These are phyloP conservation scores for Heimioporus retisporus DNA, from an alignment of 1,284 basidiomycete genomes.

Conservation along the genomic window DNA sequence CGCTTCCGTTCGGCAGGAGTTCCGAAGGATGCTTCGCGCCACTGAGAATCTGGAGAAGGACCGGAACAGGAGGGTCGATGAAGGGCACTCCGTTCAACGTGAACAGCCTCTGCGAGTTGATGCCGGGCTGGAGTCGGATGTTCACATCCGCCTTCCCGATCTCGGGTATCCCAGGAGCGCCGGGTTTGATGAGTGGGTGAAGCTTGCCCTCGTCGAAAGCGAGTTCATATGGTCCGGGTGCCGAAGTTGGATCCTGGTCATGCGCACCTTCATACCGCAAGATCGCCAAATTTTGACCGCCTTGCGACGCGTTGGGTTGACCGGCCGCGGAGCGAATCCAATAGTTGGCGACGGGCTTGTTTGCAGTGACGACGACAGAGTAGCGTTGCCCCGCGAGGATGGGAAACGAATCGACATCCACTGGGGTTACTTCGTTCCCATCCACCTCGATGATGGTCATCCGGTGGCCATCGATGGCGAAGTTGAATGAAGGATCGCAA, in stretches of 20 bases:
- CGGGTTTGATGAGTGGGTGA: conserved; percentile 44
- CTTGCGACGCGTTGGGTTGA: conserved; percentile 22
- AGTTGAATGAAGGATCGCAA: conserved; percentile 49
- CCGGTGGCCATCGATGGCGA: conserved; percentile 53
- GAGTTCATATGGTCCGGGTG: conserved; percentile 40
- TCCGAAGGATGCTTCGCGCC: conserved; percentile 40
- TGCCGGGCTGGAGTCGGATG: conserved; percentile 29
- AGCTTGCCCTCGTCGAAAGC: conserved; percentile 45
- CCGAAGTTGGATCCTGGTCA: conserved; percentile 52
- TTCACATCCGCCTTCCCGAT: conserved; percentile 43
- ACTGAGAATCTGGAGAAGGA: conserved; percentile 29
- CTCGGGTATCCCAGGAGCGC: conserved; percentile 40
- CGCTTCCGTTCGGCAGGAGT: conserved; percentile 42
- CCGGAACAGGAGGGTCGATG: conserved; percentile 34
- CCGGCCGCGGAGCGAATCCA: conserved; percentile 51
- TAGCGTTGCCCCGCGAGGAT: conserved; percentile 56
- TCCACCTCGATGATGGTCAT: conserved; percentile 64
- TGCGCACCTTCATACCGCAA: conserved; percentile 62
- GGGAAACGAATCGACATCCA: conserved; percentile 50
- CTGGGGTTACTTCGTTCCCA: conserved; percentile 51
- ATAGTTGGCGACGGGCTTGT: conserved; percentile 51
- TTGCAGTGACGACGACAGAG: conserved; percentile 48
- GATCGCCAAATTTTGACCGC: conserved; percentile 61
- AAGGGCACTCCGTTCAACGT: conserved; percentile 33
- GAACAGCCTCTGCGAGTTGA: not conserved